These are phyloP conservation scores for Fistulina hepatica DNA, from an alignment of 1,284 basidiomycete species.

Conservation along the genomic window DNA sequence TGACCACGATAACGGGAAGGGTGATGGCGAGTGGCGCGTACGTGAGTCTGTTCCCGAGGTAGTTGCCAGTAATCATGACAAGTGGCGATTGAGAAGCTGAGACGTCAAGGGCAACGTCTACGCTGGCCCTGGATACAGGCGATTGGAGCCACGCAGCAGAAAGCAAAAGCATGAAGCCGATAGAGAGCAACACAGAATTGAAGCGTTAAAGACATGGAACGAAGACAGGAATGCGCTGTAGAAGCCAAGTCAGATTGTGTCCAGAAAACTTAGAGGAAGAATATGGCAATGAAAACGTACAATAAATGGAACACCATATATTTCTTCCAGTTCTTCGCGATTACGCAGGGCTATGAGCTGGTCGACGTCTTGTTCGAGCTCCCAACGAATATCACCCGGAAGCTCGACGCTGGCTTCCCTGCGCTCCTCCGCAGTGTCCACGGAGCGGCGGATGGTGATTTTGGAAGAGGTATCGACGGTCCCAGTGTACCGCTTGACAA, in stretches of 20 bases:
- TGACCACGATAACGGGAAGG: conserved; percentile 35
- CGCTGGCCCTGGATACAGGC: conserved; percentile 6
- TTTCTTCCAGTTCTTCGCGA: conserved; percentile 61
- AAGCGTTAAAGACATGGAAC: conserved; percentile 62
- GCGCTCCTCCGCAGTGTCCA: conserved; percentile 11
- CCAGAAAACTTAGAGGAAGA: neutral
- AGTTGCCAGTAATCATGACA: conserved; percentile 13
- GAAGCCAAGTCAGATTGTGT: conserved; percentile 3
- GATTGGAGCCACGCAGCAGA: conserved; percentile 34
- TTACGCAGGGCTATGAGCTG: conserved; percentile 47
- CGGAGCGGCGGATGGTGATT: neutral
- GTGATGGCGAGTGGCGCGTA: conserved; percentile 32
- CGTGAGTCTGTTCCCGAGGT: conserved; percentile 7
- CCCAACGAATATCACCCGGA: conserved; percentile 20
- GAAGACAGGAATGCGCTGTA: conserved; percentile 62
- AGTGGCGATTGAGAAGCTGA: conserved; percentile 15
- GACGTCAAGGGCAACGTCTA: conserved; percentile 1
- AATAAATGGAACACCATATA: conserved; percentile 64
- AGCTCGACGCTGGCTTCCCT: too few relatives aligned
- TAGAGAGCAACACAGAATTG: conserved; percentile 55
- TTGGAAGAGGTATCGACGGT: conserved; percentile 1
- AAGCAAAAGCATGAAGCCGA: conserved; percentile 55
- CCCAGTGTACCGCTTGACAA: conserved; percentile 9
- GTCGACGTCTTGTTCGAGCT: conserved; percentile 54
- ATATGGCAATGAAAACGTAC: conserved; percentile 31